Conservation (phyloP, 2,329 filamentous ascomycete genomes). For the Fusarium sublunatum region DNA sequence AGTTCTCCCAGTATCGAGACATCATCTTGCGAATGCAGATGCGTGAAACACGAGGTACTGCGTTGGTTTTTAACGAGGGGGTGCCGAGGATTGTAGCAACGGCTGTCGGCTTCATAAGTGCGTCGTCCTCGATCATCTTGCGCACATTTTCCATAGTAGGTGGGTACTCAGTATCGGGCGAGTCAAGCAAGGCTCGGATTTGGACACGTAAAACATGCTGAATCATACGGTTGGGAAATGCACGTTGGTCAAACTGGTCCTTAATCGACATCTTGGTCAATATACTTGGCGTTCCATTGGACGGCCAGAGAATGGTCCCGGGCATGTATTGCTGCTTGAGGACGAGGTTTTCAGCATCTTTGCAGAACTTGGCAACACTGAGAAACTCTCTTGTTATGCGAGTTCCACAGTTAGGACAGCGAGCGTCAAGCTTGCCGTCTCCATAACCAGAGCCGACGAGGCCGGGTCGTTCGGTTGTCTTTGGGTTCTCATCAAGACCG, state of each 20-base stretch:
- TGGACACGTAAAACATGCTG: constrained; percentile 56
- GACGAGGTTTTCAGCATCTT: constrained; percentile 62
- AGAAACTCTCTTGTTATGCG: constrained; percentile 66
- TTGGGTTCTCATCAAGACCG: constrained; percentile 31
- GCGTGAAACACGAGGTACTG: constrained; percentile 44
- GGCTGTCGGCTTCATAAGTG: constrained; percentile 52
- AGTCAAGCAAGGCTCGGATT: constrained; percentile 55
- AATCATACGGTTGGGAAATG: constrained; percentile 71
- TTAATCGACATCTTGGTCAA: neutral
- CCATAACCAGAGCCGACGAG: constrained; percentile 68
- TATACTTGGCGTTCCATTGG: constrained; percentile 61
- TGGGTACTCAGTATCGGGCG: constrained; percentile 34
- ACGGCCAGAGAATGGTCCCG: constrained; percentile 71
- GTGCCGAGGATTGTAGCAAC: constrained; percentile 35
- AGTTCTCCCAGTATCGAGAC: constrained; percentile 76
- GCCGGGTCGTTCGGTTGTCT: constrained; percentile 34
- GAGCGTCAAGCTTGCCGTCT: constrained; percentile 63
- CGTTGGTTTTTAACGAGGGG: neutral
- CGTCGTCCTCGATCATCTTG: constrained; percentile 57
- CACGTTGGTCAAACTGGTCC: constrained; percentile 46
- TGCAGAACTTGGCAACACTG: constrained; percentile 66
- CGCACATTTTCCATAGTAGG: constrained; percentile 64
- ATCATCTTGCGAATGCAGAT: constrained; percentile 73
- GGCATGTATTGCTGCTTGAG: constrained; percentile 66
- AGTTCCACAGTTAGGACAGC: constrained; percentile 64